phyloP scores from a whole-genome alignment of 1,284 basidiomycete genomes.

The Chiua sp. region DNA sequence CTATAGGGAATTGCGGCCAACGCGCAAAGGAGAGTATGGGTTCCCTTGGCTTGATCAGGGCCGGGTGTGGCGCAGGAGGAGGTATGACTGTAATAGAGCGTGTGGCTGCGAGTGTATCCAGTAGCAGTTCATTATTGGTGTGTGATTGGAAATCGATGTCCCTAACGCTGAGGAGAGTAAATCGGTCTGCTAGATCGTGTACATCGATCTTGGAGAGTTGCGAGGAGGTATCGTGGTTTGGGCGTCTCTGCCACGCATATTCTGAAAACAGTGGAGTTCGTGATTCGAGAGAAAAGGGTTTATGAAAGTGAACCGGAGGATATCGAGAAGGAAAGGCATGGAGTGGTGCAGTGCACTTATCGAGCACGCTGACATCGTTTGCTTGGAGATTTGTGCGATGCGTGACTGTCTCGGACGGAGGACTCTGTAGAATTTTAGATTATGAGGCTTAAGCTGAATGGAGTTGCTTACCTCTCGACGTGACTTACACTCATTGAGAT shows the following conservation, averaged over 20 bases:
- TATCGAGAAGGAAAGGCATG: not conserved
- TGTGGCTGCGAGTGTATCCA: not conserved
- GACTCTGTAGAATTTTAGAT: not conserved
- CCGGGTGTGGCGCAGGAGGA: not conserved
- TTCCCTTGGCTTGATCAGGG: not conserved
- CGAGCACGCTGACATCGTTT: not conserved
- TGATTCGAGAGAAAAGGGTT: not conserved
- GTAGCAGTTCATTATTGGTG: not conserved
- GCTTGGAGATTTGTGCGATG: not conserved
- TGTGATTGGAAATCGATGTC: not conserved
- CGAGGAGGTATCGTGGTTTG: not conserved
- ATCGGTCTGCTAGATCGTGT: conserved; percentile 19
- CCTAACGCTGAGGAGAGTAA: conserved; percentile 17
- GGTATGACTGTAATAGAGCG: not conserved
- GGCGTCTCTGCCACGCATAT: not conserved
- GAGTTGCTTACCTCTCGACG: not conserved
- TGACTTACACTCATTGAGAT: not conserved
- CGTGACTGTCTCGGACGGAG: not conserved
- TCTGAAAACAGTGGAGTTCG: not conserved
- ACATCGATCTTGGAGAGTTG: conserved; percentile 9
- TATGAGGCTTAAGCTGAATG: not conserved
- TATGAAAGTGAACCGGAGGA: not conserved
- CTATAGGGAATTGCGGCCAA: not conserved
- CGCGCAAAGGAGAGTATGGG: not conserved
- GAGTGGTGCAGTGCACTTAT: not conserved